Conservation (phyloP, 805 yeast species). For the Candida coleopterorum region DNA sequence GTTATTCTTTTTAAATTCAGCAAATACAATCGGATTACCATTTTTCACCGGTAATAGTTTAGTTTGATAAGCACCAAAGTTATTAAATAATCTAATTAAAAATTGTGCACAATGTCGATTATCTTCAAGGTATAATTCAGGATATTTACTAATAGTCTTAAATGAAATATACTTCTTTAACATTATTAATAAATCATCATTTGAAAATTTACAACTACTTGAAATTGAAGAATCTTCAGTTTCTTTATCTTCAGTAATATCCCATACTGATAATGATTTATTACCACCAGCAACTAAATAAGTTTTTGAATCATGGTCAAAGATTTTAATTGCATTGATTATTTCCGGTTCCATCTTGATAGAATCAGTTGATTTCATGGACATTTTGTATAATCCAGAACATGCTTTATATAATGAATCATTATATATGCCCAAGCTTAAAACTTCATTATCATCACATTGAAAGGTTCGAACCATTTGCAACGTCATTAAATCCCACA, state of each 20-base stretch:
- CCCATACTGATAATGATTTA: constrained; percentile 71
- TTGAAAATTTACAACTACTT: constrained; percentile 26
- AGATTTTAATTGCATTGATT: constrained; percentile 53
- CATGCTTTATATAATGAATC: constrained; percentile 64
- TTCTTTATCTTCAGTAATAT: constrained; percentile 26
- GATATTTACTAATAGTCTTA: constrained; percentile 73
- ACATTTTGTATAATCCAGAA: constrained; percentile 30
- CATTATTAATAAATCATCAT: constrained; percentile 61
- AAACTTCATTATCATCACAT: constrained; percentile 28
- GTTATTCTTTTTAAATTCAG: constrained; percentile 53
- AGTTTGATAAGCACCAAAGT: constrained; percentile 65
- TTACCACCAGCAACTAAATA: constrained; percentile 69
- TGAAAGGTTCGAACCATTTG: constrained; percentile 54
- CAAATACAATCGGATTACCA: constrained; percentile 84
- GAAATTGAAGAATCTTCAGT: constrained; percentile 2
- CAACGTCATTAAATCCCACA: constrained; percentile 82
- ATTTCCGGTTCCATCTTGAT: constrained; percentile 15
- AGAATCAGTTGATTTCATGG: constrained; percentile 16
- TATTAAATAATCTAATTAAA: constrained; percentile 55
- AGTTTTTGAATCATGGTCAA: constrained; percentile 33
- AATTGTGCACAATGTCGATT: constrained; percentile 84
- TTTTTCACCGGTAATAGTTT: constrained; percentile 66
- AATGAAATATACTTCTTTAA: constrained; percentile 60
- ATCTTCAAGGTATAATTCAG: constrained; percentile 65
- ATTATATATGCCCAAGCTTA: constrained; percentile 52